A percentile compares a stretch with the other conserved stretches of the same genome.
phyloP scores from a whole-genome alignment of 2,329 filamentous ascomycete species.

The Torrubiellomyces zombiae region DNA sequence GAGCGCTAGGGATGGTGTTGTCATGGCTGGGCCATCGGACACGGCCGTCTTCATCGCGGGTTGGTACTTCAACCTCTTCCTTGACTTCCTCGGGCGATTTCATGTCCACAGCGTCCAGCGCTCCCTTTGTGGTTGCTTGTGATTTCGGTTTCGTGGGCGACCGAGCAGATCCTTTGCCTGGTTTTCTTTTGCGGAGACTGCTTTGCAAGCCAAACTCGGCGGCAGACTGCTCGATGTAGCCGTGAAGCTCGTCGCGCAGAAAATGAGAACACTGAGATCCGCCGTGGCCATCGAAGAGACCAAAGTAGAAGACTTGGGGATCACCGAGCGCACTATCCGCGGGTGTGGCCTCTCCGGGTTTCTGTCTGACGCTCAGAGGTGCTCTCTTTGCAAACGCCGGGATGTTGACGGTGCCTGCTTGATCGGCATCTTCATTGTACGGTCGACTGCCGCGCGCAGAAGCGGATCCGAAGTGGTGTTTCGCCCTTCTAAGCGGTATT shows the following conservation, averaged over 20 bases:
- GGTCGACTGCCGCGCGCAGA: conserved; percentile 66
- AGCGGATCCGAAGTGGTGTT: conserved; percentile 83
- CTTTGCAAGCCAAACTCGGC: conserved; percentile 61
- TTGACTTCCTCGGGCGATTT: conserved; percentile 31
- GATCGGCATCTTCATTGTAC: conserved; percentile 87
- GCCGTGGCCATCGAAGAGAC: conserved; percentile 89
- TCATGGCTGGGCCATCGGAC: conserved; percentile 19
- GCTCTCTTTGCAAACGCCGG: conserved; percentile 80
- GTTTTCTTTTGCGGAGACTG: conserved; percentile 40
- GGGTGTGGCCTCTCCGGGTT: conserved; percentile 42
- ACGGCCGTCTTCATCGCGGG: conserved; percentile 13
- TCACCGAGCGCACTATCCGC: conserved; percentile 72
- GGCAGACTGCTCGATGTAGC: conserved; percentile 74
- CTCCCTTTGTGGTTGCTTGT: conserved; percentile 9
- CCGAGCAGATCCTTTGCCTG: conserved; percentile 9
- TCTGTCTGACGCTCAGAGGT: conserved; percentile 44
- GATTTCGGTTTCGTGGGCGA: conserved; percentile 5
- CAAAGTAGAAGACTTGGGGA: conserved; percentile 96
- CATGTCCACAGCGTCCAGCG: conserved; percentile 24
- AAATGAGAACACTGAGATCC: conserved; percentile 80
- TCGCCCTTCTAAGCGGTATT: conserved; percentile 82
- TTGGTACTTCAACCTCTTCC: conserved; percentile 18
- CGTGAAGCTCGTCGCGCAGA: conserved; percentile 66
- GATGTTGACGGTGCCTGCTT: conserved; percentile 84
- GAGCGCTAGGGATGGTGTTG: conserved; percentile 19